Base-by-base conservation (phyloP, 2,329 filamentous ascomycete species). In the Biscogniauxia sp. region DNA sequence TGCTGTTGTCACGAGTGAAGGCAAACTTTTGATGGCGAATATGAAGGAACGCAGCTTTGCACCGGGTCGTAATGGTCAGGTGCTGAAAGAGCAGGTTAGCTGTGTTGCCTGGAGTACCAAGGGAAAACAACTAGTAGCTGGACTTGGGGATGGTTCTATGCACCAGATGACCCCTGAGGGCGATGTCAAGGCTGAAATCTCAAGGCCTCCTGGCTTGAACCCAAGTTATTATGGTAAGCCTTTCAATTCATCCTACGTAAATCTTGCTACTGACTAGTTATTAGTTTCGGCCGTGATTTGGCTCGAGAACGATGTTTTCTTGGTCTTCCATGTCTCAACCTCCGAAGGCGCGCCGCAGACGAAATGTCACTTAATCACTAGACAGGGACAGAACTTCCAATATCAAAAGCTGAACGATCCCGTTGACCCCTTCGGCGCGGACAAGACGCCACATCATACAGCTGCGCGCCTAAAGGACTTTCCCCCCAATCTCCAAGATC, bases 61-160 rank as follows among this genome's bases (percentile, higher is more conserved):
- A 8, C 77, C 79, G 37, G 84, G 85, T 1, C 69, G 81, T 20
- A 86, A 86, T 65, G 91, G 91, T 37, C 83, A 78, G 64, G 79
- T 69, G 0, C 79, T 96, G 64, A 91, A 88, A 70, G 80, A 84
- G 26, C 88, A 90, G 54, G 93, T 96, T 26, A 93, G 88, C 72
- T 95, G 90, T 70, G 84, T 92, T 5, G 89, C 91, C 59, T 99
- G 96, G 95, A 99, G 95, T 74, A 89, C 87, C 62, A 92, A 89
- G 73, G 95, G 95, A 53, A 99, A 97, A 74, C 94, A 98, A 73
- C 80, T 99, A 51, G 88, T 96, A 52, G 93, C 92, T 66, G 95
- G 96, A 17, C 80, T 95, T 68, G 87, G 82, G 6, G 87, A 97
- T 75, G 95, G 95, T 60, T 88, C 87, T 13, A 88, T 90, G 56